Evolutionary conservation across 2,329 filamentous ascomycete genomes (phyloP), one percentile per base, ranked within the genome.

Genomic region (Ophiostoma sp.): DNA sequence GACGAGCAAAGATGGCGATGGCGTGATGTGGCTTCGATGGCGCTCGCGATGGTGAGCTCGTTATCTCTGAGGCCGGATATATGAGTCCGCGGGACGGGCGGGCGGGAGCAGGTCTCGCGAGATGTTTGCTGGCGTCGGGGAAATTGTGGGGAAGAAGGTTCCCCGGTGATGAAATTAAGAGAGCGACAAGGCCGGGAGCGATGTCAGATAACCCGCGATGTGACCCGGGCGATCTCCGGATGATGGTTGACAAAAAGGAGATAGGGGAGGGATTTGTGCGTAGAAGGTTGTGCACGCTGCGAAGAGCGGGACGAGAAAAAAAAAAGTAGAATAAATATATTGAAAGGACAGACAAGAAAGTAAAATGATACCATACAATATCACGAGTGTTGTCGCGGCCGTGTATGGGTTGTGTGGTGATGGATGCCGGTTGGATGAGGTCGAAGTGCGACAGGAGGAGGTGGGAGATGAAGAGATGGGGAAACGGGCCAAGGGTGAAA

Each of bases 21-120:
- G 18, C 49, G 49, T 55, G 49, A 55, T 72, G 73, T 73, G 74
- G 73, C 75, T 75, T 75, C 75, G 76, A 72, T 71, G 70, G 68
- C 27, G 60, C 36, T 27, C 63, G 42, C 41, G 64, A 66, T 66
- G 52, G 36, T 55, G 67, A 64, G 67, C 41, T 66, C 67, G 52
- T n/a, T 40, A 40, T 55, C 36, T 18, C 45, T 36, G 45, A 62
- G 40, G 36, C 27, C 55, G 36, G 55, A 41, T 62, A 40, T 40
- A 47, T 14, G 16, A 58, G 55, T 58, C 55, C 55, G 55, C 55
- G 18, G 27, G 55, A 36, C 9, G 27, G 14, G 55, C 55, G 55
- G 55, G 27, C 27, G 7, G 18, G 18, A 38, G 55, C 27, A 38
- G 8, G 8, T 55, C 27, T 55, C n/a, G n/a, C 16, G n/a, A n/a